A percentile compares a stretch with the other conserved stretches of the same genome.
Evolutionary conservation across 768 basidiomycete genomes (phyloP).

Genomic region (Naematelia aurantialba): DNA sequence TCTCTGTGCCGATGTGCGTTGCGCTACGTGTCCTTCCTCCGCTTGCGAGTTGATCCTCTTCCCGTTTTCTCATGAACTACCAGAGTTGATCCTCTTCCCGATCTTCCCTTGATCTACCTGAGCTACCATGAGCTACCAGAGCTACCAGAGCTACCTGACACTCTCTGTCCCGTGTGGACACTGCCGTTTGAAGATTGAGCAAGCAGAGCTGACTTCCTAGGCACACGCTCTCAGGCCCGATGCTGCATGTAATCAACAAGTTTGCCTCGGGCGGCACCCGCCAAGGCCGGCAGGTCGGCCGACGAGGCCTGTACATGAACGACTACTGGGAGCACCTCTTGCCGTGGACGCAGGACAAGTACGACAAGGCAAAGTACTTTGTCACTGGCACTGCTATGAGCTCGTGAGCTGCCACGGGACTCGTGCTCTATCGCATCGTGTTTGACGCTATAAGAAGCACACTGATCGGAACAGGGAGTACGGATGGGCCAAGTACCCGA

Average conservation of each 20-base stretch:
- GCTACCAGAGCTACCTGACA: no score
- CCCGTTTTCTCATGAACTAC: no score
- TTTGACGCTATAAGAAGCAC: no score
- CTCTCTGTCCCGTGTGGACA: no score
- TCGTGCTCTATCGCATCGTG: no score
- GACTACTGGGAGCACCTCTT: constrained; percentile 46
- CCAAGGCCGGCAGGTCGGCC: constrained; percentile 37
- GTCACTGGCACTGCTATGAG: constrained; percentile 25
- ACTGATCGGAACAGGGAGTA: no score
- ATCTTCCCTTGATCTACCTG: no score
- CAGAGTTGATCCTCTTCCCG: no score
- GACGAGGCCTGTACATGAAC: constrained; percentile 50
- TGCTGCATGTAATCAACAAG: constrained; percentile 29
- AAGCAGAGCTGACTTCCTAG: no score
- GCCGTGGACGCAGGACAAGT: constrained; percentile 52
- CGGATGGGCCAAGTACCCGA: constrained; percentile 46
- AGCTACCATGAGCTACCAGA: no score
- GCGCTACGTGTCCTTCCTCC: constrained; percentile 1
- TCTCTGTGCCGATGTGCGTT: constrained; percentile 53
- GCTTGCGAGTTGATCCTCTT: no score
- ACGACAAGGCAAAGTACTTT: constrained; percentile 47
- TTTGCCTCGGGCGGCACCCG: constrained; percentile 23
- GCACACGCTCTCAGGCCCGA: constrained; percentile 7
- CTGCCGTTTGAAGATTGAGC: no score
- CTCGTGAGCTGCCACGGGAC: constrained; percentile 16